Evolutionary conservation across 2,329 filamentous ascomycete genomes (phyloP), one percentile per base, ranked within the genome.

Genomic region (Venturia carpophila): DNA sequence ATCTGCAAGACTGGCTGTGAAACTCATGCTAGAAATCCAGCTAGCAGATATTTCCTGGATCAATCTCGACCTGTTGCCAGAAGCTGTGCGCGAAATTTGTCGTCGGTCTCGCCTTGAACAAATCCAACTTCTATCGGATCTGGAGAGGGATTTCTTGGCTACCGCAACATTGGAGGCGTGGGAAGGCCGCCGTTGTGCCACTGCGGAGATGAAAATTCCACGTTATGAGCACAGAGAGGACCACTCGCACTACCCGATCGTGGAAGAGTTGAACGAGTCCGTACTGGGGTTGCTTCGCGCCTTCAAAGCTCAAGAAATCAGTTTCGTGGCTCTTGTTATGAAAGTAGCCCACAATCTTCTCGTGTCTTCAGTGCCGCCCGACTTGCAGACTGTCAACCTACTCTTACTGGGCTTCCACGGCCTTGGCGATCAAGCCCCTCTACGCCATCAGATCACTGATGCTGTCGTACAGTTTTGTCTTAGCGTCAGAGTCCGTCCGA

Each of bases 361-460:
- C 19, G 77, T 84, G 3, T 85, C 84, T 2, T 73, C 80, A 1
- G 78, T 83, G 21, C 83, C 85, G 0, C 88, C 89, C 0, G 84
- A 84, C 67, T 81, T 89, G 43, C 80, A 85, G 68, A 91, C 87
- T 3, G 91, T 87, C 76, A 92, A 92, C 71, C 81, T 82, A 15
- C 79, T 94, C 34, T 81, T 93, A 2, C 73, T 83, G n/a, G 83
- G 84, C n/a, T 85, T 93, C 62, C 80, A 82, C 63, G 62, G 49
- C 13, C 17, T 30, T 1, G 52, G 30, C 17, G 27, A 34, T 19
- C 52, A 15, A 21, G 6, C 27, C 5, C 42, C 55, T 30, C 39
- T 58, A 13, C 37, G 39, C 60, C 11, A 42, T 34, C 10, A 30
- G 15, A 69, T 68, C 60, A 66, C 13, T 63, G 68, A 0, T 63